These are phyloP conservation scores for Tieghemostelium lacteum DNA, from an alignment of 78 protist species.

Conservation along the genomic window DNA sequence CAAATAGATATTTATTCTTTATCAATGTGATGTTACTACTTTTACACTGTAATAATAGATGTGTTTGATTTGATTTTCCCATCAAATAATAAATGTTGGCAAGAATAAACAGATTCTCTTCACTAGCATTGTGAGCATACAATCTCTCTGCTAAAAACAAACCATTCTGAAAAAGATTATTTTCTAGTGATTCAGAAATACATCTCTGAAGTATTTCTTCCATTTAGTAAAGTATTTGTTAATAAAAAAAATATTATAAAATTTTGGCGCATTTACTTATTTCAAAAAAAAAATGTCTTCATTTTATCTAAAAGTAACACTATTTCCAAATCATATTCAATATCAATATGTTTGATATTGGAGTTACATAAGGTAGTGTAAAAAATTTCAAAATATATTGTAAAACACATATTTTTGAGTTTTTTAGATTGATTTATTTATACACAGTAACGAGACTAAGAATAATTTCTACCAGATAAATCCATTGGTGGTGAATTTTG, in stretches of 20 bases:
- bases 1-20: slow-evolving; percentile 17
- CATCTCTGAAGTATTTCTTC: not conserved
- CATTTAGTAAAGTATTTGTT: too few relatives aligned
- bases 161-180: slow-evolving; percentile 7
- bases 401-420: too few relatives aligned
- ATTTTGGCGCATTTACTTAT: too few relatives aligned
- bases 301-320: too few relatives aligned
- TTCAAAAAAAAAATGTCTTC: too few relatives aligned
- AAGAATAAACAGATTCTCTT: slow-evolving; percentile 1
- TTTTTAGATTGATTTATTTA: too few relatives aligned
- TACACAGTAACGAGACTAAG: too few relatives aligned
- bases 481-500: slow-evolving; percentile 1
- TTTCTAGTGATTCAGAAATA: slow-evolving; percentile 9
- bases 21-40: not conserved
- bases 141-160: slow-evolving; percentile 48
- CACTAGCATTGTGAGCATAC: slow-evolving; percentile 1
- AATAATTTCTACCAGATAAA: slow-evolving; percentile 20
- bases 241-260: too few relatives aligned
- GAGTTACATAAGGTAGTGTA: too few relatives aligned
- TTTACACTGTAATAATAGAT: not conserved
- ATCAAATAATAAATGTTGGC: slow-evolving; percentile 33
- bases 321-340: too few relatives aligned
- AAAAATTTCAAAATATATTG: too few relatives aligned
- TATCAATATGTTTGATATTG: too few relatives aligned
- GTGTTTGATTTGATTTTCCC: slow-evolving; percentile 23